A percentile compares a stretch with the other conserved stretches of the same genome.
Evolutionary conservation across 1,284 basidiomycete genomes (phyloP).

Genomic region (Cystobasidiaceae sp.): DNA sequence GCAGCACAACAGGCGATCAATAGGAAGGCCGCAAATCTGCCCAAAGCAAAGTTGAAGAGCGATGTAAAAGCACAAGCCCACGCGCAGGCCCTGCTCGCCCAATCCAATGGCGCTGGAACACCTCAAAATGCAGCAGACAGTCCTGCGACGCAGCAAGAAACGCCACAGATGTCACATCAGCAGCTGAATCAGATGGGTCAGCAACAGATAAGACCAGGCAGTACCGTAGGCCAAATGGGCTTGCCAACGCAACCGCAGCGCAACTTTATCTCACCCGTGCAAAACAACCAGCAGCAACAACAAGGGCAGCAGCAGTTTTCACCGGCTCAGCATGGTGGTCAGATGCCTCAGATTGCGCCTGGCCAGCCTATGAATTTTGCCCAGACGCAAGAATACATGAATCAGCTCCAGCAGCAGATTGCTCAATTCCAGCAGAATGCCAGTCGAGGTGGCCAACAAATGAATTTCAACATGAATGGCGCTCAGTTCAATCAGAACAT

Average conservation of each 20-base stretch:
- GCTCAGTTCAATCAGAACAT: neutral
- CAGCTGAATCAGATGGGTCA: neutral
- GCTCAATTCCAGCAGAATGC: neutral
- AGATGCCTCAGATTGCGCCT: neutral
- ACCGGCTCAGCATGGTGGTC: neutral
- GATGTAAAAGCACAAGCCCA: conserved; percentile 20
- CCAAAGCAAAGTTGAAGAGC: conserved; percentile 29
- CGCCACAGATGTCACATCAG: neutral
- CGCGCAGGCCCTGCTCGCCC: neutral
- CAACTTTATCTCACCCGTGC: conserved; percentile 3
- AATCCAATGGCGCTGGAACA: neutral
- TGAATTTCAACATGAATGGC: neutral
- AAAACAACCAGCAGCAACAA: conserved; percentile 1
- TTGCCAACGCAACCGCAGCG: conserved; percentile 2
- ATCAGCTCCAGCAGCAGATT: conserved; percentile 7
- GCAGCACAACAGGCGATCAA: conserved; percentile 27
- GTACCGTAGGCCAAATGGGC: conserved; percentile 3
- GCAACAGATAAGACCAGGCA: neutral
- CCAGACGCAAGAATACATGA: conserved; percentile 6
- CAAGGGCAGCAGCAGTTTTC: neutral
- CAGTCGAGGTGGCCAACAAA: neutral
- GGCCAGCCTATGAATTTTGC: conserved; percentile 10
- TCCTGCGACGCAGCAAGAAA: neutral
- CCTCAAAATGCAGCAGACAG: neutral
- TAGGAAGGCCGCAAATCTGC: conserved; percentile 22